Conservation (phyloP, 2,329 filamentous ascomycete species). For the Madurella fahalii region DNA sequence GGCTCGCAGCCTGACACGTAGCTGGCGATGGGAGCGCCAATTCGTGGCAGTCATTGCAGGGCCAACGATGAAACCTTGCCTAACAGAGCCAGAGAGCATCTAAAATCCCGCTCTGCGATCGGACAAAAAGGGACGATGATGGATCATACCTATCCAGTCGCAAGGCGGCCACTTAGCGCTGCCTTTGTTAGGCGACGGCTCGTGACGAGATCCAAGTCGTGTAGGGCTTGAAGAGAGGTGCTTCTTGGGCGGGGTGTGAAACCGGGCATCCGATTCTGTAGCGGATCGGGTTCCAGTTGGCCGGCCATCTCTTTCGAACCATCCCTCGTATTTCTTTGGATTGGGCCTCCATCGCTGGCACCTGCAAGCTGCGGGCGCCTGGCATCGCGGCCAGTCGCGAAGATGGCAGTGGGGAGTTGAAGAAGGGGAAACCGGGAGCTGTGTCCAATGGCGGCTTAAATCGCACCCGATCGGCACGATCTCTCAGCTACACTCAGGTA, state of each 20-base stretch:
- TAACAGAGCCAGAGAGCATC: neutral
- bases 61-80: neutral
- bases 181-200: neutral
- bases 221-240: neutral
- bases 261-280: neutral
- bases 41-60: neutral
- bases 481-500: conserved; percentile 1
- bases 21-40: neutral
- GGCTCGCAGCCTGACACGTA: conserved; percentile 18
- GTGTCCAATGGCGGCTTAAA: conserved; percentile 1
- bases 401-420: conserved; percentile 1
- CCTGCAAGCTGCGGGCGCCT: neutral
- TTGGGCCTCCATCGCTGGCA: conserved; percentile 1
- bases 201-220: too few species aligned
- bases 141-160: too few species aligned
- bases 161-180: conserved; percentile 1
- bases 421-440: neutral
- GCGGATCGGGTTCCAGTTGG: neutral
- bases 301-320: neutral
- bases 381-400: neutral
- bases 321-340: neutral
- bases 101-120: neutral
- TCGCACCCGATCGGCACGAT: conserved; percentile 7
- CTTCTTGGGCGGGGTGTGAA: conserved; percentile 2
- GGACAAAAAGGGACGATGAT: neutral